Base-by-base conservation (phyloP, 2,329 filamentous ascomycete species). In the Aaosphaeria arxii region DNA sequence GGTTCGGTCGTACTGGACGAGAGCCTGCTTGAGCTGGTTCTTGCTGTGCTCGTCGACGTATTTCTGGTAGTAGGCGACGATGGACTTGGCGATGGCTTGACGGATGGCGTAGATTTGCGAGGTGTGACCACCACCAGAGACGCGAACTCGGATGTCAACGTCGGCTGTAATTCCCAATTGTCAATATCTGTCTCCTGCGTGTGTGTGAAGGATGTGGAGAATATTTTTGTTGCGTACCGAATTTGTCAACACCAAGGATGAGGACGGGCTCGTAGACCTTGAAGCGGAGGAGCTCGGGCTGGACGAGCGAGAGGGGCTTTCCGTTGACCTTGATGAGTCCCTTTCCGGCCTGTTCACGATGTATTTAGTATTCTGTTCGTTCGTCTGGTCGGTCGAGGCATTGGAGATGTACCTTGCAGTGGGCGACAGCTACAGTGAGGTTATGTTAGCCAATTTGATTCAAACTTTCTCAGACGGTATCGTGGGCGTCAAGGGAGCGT, bases 21-120 rank as follows among this genome's bases (percentile, higher is more conserved):
- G 86, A 65, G 89, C 89, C 80, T 92, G 88, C 90, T 97, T 99
- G 73, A 99, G 85, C 80, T 91, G 84, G 86, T 97, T 96, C 89
- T 99, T 99, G 82, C 88, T 90, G 88, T 97, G 91, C 88, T 99
- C 94, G 75, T 99, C 94, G 79, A 97, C 90, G 82, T 87, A 99
- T 85, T 99, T 96, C 83, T 96, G 92, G 88, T 96, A 97, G 88
- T 96, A 96, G 78, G 91, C 88, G 72, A 95, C 72, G 75, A 95
- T 89, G 71, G 87, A 88, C 86, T 97, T 99, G 82, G 91, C 86
- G 74, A 99, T 97, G 71, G 94, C 92, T 83, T 99, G 94, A 70
- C 94, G 91, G 83, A 97, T 90, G 75, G 94, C 94, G 80, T 97
- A 96, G 79, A 96, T 84, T 79, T 96, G 91, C 54, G 89, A 95